phyloP scores from a whole-genome alignment of 495 filamentous ascomycete species.

The Lasiosphaeria miniovina region DNA sequence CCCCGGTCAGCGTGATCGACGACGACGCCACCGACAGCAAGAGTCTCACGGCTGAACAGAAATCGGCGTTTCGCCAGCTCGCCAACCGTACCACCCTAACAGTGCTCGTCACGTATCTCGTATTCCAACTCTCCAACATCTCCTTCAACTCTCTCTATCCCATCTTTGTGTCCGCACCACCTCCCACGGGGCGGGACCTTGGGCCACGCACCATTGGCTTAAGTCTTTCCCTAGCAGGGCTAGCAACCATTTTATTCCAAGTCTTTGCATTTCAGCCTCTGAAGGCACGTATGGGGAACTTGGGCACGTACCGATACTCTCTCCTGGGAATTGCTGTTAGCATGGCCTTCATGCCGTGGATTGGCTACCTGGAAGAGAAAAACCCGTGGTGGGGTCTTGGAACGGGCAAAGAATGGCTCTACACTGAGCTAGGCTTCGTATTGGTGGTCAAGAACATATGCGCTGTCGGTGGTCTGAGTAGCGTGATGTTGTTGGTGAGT shows the following conservation, averaged over 20 bases:
- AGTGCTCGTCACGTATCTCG: conserved; percentile 74
- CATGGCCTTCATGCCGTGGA: conserved; percentile 84
- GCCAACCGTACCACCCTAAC: conserved; percentile 77
- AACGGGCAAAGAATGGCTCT: conserved; percentile 62
- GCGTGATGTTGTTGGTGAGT: conserved; percentile 78
- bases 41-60: conserved; percentile 31
- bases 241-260: conserved; percentile 85
- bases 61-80: conserved; percentile 48
- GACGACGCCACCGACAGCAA: conserved; percentile 27
- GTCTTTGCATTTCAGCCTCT: conserved; percentile 75
- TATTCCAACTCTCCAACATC: conserved; percentile 87
- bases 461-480: conserved; percentile 83
- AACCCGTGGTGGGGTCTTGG: conserved; percentile 43
- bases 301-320: conserved; percentile 72
- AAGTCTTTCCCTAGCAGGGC: conserved; percentile 78
- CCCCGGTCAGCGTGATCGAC: conserved; percentile 20
- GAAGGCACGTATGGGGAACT: conserved; percentile 79
- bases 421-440: conserved; percentile 70
- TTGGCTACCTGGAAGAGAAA: conserved; percentile 67
- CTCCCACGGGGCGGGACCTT: conserved; percentile 72
- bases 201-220: conserved; percentile 80
- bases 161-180: conserved; percentile 73
- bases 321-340: conserved; percentile 79
- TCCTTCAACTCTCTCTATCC: conserved; percentile 89
- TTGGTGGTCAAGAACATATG: conserved; percentile 86